phyloP scores from a whole-genome alignment of 2,329 filamentous ascomycete species.

The Trichophyton equinum region DNA sequence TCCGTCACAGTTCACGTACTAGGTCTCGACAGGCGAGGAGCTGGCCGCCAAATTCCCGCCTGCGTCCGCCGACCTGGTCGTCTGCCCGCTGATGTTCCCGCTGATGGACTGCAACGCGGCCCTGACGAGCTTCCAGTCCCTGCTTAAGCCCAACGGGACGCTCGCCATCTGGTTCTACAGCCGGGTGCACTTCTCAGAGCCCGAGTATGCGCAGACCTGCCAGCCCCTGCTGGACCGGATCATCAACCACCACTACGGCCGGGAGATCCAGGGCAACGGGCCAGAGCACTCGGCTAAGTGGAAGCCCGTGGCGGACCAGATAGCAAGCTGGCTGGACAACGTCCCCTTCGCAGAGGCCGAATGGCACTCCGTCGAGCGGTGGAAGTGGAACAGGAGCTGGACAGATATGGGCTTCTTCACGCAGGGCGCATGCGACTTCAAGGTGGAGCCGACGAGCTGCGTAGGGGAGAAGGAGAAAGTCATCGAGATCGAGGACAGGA shows the following conservation, averaged over 20 bases:
- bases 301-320: not conserved
- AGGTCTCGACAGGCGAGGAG: not conserved
- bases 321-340: slow-evolving; percentile 6
- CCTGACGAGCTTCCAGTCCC: not conserved
- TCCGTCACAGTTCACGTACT: not conserved
- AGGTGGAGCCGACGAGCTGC: not conserved
- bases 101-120: not conserved
- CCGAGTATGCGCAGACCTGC: slow-evolving; percentile 1
- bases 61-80: slow-evolving; percentile 2
- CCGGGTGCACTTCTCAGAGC: slow-evolving; percentile 1
- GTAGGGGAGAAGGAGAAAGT: not conserved
- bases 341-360: not conserved
- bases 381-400: slow-evolving; percentile 5
- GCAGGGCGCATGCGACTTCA: slow-evolving; percentile 4
- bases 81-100: not conserved
- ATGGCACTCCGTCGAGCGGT: slow-evolving; percentile 5
- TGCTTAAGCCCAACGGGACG: slow-evolving; percentile 3
- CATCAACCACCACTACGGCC: not conserved
- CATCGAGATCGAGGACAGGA: not conserved
- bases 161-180: slow-evolving; percentile 7
- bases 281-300: not conserved
- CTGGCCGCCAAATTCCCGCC: not conserved
- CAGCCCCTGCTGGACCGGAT: not conserved
- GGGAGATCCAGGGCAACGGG: not conserved
- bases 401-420: not conserved